phyloP scores from a whole-genome alignment of 164 flowering plant species.

The Dillenia turbinata region DNA sequence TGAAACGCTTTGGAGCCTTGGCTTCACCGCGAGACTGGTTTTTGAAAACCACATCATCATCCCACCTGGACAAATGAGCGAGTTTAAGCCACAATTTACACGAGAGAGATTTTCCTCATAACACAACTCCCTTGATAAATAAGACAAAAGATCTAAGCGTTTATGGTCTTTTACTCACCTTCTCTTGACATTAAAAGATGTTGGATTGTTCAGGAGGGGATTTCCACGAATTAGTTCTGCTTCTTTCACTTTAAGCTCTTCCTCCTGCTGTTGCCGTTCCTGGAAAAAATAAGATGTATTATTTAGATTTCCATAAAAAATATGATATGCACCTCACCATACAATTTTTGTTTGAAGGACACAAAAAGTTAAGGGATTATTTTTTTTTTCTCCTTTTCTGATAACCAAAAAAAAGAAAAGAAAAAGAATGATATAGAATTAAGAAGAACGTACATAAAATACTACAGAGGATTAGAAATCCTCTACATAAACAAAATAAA shows the following conservation, averaged over 20 bases:
- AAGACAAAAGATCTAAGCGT: no score
- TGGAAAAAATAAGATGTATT: slow-evolving; percentile 18
- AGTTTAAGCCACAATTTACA: not conserved
- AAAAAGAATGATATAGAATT: no score
- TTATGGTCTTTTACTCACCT: slow-evolving; percentile 37
- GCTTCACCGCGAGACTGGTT: slow-evolving; percentile 96
- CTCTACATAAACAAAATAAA: no score
- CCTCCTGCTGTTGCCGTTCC: slow-evolving; percentile 71
- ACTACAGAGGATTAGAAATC: no score
- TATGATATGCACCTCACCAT: no score
- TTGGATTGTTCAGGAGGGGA: slow-evolving; percentile 67
- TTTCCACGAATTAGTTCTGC: slow-evolving; percentile 85
- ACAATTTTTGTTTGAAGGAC: no score
- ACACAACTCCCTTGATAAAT: no score
- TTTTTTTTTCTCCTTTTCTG: no score
- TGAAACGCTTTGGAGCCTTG: slow-evolving; percentile 85
- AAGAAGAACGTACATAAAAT: no score
- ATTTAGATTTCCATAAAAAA: not conserved
- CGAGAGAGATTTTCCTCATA: no score
- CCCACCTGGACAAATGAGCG: slow-evolving; percentile 57
- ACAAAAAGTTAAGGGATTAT: no score
- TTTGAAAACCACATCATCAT: slow-evolving; percentile 97
- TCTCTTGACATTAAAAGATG: slow-evolving; percentile 76
- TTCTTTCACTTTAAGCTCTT: slow-evolving; percentile 84
- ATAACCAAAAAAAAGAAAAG: no score